Base-by-base conservation (phyloP, 176 grass and related monocot species). In the Puya raimondii region DNA sequence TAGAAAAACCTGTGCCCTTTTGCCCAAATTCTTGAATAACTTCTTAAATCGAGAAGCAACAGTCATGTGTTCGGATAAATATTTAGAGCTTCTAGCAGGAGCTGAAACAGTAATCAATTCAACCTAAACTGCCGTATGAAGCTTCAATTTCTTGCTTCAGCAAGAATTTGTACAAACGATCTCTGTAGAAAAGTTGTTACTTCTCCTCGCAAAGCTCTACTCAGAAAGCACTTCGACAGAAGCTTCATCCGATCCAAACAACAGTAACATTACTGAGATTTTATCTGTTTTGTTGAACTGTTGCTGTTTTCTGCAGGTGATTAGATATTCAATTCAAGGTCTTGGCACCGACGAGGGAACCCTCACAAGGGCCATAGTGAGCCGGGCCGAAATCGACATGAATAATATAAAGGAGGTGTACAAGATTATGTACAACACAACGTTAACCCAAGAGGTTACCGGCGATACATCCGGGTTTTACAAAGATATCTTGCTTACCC, bases 331-430 rank as follows among this genome's bases (percentile, higher is more conserved):
- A 13, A 86, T 96, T 16, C 18, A 81, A 7, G 88, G 88, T 49
- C 69, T 96, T 4, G 91, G 88, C 64, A 96, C 92, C 1, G 88
- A 96, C 22, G 92, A 91, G 80, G 69, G 72, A 14, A 74, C 73
- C 12, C 92, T 96, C 33, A 96, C 83, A 0, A 88, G 92, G 70
- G 88, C 21, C 2, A 84, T 96, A 0, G 78, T 91, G 14, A 80
- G 72, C 9, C 78, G 92, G 16, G 81, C 88, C 1, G 88, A 96
- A 82, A 79, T 91, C 5, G 92, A 96, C 76, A 61, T 96, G 88
- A 73, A 82, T 66, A 85, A 86, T 66, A 84, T 96, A 49, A 89
- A 91, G 51, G 85, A 88, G 50, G 92, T 85, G 70, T 96, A 96
- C 75, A 86, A 75, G 68, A 80, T 7, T 9, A 88, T 72, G 67